Evolutionary conservation across 2,329 filamentous ascomycete genomes (phyloP).

Genomic region (Diaporthe longicolla): DNA sequence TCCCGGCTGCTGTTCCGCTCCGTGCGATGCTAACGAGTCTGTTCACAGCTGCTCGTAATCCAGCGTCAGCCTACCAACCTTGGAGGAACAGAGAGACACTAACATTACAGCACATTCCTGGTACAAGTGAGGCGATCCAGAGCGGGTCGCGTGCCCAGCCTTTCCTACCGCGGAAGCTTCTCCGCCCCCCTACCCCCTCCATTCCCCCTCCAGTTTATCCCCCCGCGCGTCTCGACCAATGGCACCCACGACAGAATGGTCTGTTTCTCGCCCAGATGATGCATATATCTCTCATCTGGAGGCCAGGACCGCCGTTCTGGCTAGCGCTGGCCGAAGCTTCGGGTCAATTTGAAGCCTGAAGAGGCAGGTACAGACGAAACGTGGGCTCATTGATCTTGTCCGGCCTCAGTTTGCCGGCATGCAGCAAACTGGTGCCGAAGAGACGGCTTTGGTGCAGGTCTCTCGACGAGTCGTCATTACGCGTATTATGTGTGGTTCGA

Average conservation of each 20-base stretch:
- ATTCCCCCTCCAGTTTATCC: not conserved
- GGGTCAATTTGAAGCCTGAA: not conserved
- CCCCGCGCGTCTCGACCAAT: not conserved
- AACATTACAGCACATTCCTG: not conserved
- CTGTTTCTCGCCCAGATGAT: not conserved
- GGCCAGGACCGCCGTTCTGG: not conserved
- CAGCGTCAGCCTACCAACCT: not conserved
- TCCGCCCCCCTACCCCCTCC: not conserved
- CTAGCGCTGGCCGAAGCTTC: not conserved
- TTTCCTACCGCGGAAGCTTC: conserved; percentile 33
- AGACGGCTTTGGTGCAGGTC: not conserved
- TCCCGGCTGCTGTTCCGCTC: not conserved
- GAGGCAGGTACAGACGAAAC: conserved; percentile 32
- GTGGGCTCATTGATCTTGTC: conserved; percentile 4
- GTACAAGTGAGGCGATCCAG: conserved; percentile 17
- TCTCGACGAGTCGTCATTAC: not conserved
- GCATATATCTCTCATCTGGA: conserved; percentile 18
- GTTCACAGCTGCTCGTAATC: not conserved
- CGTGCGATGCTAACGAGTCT: too few species aligned
- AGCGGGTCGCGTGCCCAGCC: conserved; percentile 7
- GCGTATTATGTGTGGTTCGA: conserved; percentile 9
- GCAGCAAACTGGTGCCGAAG: not conserved
- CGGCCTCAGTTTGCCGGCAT: not conserved
- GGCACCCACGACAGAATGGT: not conserved
- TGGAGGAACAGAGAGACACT: not conserved